Percentiles rank a stretch among this genome's conserved stretches.
Evolutionary conservation across 2,329 filamentous ascomycete genomes (phyloP).

Genomic region (Penicillium griseofulvum): DNA sequence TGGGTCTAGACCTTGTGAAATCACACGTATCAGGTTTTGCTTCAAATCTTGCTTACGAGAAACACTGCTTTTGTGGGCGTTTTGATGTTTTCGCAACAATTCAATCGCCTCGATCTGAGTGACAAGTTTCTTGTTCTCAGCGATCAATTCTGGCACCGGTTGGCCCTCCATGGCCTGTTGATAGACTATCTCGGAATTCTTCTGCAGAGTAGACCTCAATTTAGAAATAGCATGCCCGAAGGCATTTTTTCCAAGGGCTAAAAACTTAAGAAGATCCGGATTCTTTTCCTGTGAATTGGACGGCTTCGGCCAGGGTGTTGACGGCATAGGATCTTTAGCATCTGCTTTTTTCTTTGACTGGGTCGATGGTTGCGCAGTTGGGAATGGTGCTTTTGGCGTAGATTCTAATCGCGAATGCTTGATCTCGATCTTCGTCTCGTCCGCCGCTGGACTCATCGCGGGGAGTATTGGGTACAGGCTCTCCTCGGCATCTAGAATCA

Average conservation of each 20-base stretch:
- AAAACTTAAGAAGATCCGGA: constrained; percentile 30
- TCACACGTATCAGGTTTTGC: constrained; percentile 34
- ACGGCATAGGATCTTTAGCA: constrained; percentile 12
- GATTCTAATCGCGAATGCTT: background rate
- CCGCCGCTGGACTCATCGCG: constrained; percentile 15
- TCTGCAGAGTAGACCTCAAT: constrained; percentile 32
- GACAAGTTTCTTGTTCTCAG: constrained; percentile 36
- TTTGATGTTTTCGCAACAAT: constrained; percentile 30
- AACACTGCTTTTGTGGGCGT: constrained; percentile 26
- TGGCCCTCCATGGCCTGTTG: constrained; percentile 38
- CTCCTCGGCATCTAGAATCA: constrained; percentile 23
- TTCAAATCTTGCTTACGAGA: constrained; percentile 36
- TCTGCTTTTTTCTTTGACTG: background rate
- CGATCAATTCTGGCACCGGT: constrained; percentile 32
- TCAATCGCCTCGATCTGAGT: constrained; percentile 40
- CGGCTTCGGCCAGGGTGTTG: constrained; percentile 12
- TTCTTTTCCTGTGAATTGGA: constrained; percentile 25
- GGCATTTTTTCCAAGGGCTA: constrained; percentile 27
- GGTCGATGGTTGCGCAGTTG: constrained; percentile 16
- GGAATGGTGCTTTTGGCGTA: background rate
- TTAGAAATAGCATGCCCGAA: constrained; percentile 29
- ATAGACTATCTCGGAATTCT: constrained; percentile 40
- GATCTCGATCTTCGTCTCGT: constrained; percentile 1
- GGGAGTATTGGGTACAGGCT: constrained; percentile 34
- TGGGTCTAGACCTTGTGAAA: constrained; percentile 35